phyloP scores from a whole-genome alignment of 2,329 filamentous ascomycete species.

The Orbilia oligospora region DNA sequence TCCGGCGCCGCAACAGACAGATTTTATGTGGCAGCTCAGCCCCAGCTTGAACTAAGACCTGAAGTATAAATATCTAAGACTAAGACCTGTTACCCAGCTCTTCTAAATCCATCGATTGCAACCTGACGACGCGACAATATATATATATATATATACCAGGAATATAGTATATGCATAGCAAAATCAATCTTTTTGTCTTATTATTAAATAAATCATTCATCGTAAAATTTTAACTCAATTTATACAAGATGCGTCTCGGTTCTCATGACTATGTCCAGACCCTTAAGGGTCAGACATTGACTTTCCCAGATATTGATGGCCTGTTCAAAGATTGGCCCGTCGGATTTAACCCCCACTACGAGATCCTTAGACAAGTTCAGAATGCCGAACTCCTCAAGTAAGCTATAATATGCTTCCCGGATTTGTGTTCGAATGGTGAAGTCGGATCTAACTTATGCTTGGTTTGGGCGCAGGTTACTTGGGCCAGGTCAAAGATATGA shows the following conservation, averaged over 20 bases:
- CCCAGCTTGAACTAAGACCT: neutral
- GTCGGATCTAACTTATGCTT: neutral
- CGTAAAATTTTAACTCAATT: neutral
- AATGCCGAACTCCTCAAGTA: constrained; percentile 49
- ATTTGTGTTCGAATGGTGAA: neutral
- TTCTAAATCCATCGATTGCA: too few relatives aligned
- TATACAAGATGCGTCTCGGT: constrained; percentile 35
- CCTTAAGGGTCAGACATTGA: constrained; percentile 59
- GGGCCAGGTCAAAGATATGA: constrained; percentile 34
- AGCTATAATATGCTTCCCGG: neutral
- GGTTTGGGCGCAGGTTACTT: neutral
- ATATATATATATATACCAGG: too few relatives aligned
- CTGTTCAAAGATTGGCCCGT: constrained; percentile 54
- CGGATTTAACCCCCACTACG: constrained; percentile 45
- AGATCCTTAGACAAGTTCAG: constrained; percentile 41
- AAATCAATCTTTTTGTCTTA: too few relatives aligned
- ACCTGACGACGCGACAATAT: too few relatives aligned
- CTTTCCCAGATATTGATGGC: constrained; percentile 54
- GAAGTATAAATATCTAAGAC: constrained; percentile 11
- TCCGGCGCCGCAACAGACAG: too few relatives aligned
- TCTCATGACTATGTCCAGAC: constrained; percentile 61
- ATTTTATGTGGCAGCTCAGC: too few relatives aligned
- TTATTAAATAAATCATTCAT: neutral
- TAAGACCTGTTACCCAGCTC: neutral
- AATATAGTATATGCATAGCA: too few relatives aligned